Evolutionary conservation across 2,329 filamentous ascomycete genomes (phyloP).

Genomic region (Chaetoscypha palmicola): DNA sequence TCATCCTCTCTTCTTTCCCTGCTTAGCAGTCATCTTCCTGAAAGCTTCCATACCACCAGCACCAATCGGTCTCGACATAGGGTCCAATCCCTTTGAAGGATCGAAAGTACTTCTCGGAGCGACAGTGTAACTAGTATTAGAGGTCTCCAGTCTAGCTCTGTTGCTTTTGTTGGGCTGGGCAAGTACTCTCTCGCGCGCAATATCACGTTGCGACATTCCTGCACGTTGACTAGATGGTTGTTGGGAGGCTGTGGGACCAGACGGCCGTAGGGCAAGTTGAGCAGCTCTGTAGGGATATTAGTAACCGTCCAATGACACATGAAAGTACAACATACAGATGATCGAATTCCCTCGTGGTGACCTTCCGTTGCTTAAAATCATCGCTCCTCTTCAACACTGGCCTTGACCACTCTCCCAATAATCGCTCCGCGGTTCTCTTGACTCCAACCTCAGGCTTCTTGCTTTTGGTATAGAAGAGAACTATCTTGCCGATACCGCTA

Average conservation of each 20-base stretch:
- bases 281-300: constrained; percentile 25
- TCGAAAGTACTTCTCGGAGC: constrained; percentile 52
- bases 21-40: constrained; percentile 57
- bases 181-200: constrained; percentile 50
- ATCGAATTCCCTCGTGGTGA: constrained; percentile 58
- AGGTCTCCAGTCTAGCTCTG: constrained; percentile 42
- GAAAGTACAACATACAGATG: constrained; percentile 45
- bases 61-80: constrained; percentile 48
- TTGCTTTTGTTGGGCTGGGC: constrained; percentile 48
- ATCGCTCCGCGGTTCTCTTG: constrained; percentile 85
- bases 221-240: constrained; percentile 22
- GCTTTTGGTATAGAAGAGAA: constrained; percentile 94
- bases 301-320: too few species aligned
- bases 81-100: constrained; percentile 42
- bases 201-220: constrained; percentile 26
- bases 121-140: constrained; percentile 31
- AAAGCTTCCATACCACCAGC: constrained; percentile 59
- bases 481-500: constrained; percentile 91
- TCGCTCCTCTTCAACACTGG: constrained; percentile 91
- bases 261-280: constrained; percentile 30
- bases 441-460: constrained; percentile 82
- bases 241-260: constrained; percentile 26
- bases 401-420: constrained; percentile 93
- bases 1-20: constrained; percentile 42
- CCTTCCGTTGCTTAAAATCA: constrained; percentile 80